A percentile compares a stretch with the other conserved stretches of the same genome.
Evolutionary conservation across 2,329 filamentous ascomycete genomes (phyloP).

Genomic region (Aspergillus sp.): DNA sequence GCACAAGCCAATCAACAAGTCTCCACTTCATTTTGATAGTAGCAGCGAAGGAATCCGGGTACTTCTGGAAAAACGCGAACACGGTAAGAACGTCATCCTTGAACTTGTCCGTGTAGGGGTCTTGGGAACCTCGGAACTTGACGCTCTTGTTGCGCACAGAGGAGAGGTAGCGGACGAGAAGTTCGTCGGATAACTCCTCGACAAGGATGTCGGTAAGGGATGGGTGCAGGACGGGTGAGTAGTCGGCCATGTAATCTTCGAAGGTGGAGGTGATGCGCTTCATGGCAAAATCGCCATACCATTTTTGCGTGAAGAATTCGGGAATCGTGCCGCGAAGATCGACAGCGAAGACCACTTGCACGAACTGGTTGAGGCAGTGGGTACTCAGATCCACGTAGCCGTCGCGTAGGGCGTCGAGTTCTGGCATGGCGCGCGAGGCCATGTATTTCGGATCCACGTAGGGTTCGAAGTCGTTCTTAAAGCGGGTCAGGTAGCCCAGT

Average conservation of each 20-base stretch:
- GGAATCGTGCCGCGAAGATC: conserved; percentile 79
- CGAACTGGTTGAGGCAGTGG: conserved; percentile 84
- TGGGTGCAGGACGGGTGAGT: conserved; percentile 74
- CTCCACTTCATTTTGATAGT: conserved; percentile 88
- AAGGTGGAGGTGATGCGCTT: conserved; percentile 92
- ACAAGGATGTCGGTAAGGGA: conserved; percentile 85
- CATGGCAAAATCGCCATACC: conserved; percentile 83
- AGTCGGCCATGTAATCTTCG: conserved; percentile 89
- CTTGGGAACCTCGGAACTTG: conserved; percentile 69
- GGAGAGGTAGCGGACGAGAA: conserved; percentile 77
- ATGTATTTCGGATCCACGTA: conserved; percentile 75
- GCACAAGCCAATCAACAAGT: conserved; percentile 76
- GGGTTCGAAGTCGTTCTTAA: conserved; percentile 74
- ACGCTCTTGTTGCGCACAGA: conserved; percentile 82
- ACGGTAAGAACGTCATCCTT: conserved; percentile 86
- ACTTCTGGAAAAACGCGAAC: conserved; percentile 77
- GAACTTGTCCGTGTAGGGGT: conserved; percentile 88
- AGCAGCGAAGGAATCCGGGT: conserved; percentile 62
- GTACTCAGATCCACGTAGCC: conserved; percentile 93
- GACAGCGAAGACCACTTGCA: conserved; percentile 76
- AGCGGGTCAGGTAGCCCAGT: conserved; percentile 76
- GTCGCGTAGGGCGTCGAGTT: conserved; percentile 71
- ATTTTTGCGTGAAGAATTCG: conserved; percentile 83
- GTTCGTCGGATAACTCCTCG: conserved; percentile 86
- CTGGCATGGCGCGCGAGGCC: conserved; percentile 60